These are phyloP conservation scores for Lactuca saligna DNA, from an alignment of 129 eudicot species.

Conservation along the genomic window DNA sequence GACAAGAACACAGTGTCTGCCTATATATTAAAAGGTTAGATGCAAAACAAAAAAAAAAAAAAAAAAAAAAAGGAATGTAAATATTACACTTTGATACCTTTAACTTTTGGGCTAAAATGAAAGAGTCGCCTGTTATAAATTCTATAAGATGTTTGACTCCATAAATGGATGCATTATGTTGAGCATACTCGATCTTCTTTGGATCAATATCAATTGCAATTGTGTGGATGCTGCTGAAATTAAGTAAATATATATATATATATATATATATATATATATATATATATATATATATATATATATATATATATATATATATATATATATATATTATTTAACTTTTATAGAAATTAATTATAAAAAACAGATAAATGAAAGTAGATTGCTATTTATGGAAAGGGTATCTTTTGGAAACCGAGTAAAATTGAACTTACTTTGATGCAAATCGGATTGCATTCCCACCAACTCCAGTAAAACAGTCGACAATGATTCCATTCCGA, in stretches of 20 bases:
- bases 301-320: too few relatives aligned
- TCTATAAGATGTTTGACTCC: conserved; percentile 79
- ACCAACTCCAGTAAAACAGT: conserved; percentile 91
- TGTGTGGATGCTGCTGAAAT: conserved; percentile 52
- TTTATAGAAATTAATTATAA: too few relatives aligned
- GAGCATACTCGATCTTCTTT: conserved; percentile 78
- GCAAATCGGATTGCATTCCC: conserved; percentile 97
- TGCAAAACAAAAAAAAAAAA: background rate
- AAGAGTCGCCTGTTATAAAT: conserved; percentile 70
- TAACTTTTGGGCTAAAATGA: conserved; percentile 63
- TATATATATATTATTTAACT: too few relatives aligned
- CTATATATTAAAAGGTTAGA: conserved; percentile 38
- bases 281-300: too few relatives aligned
- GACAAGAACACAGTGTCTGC: conserved; percentile 80
- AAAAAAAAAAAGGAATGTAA: too few relatives aligned
- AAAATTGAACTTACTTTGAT: conserved; percentile 38
- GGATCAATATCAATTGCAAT: conserved; percentile 95
- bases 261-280: too few relatives aligned
- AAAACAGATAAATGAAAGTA: too few relatives aligned
- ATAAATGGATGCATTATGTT: conserved; percentile 80
- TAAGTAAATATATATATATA: too few relatives aligned
- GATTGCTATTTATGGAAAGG: background rate
- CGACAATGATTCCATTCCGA: conserved; percentile 60
- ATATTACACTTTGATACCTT: conserved; percentile 45
- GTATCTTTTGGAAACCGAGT: background rate